A percentile compares a stretch with the other conserved stretches of the same genome.
Evolutionary conservation across 352 stramenopile genomes (phyloP).

Genomic region (Globisporangium acanthophoron): DNA sequence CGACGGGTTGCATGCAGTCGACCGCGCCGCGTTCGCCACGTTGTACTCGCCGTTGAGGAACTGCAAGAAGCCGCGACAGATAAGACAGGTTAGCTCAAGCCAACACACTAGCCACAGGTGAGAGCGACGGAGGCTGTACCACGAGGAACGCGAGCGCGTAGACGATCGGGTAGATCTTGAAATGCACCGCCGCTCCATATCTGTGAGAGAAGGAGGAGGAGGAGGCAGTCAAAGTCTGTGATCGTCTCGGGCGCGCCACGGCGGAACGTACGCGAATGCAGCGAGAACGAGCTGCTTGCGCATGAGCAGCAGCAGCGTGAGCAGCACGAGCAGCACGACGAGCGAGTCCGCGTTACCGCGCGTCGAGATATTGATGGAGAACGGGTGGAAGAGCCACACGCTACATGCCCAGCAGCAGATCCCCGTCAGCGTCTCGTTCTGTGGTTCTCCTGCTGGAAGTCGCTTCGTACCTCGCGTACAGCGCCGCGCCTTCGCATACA

Average conservation of each 20-base stretch:
- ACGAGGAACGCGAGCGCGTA: slow-evolving; percentile 90
- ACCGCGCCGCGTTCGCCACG: slow-evolving; percentile 38
- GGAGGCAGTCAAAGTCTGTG: neutral
- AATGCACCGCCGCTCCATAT: slow-evolving; percentile 95
- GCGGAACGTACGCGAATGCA: slow-evolving; percentile 46
- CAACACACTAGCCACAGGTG: no score
- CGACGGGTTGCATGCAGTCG: slow-evolving; percentile 38
- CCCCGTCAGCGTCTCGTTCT: neutral
- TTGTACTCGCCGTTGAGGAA: slow-evolving; percentile 71
- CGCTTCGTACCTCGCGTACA: slow-evolving; percentile 44
- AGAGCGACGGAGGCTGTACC: slow-evolving; percentile 23
- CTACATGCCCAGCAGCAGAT: slow-evolving; percentile 11
- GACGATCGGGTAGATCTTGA: slow-evolving; percentile 99
- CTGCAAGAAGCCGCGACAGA: slow-evolving; percentile 16
- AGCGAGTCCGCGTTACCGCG: slow-evolving; percentile 96
- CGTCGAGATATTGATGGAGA: slow-evolving; percentile 99
- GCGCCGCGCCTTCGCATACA: slow-evolving; percentile 33
- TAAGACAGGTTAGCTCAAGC: neutral
- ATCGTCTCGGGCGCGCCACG: neutral
- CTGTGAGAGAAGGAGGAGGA: slow-evolving; percentile 18
- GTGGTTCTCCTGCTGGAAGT: neutral
- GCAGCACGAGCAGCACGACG: slow-evolving; percentile 90
- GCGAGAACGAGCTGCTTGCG: slow-evolving; percentile 70
- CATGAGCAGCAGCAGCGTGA: slow-evolving; percentile 86
- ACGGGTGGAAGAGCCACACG: slow-evolving; percentile 97